Conservation (phyloP, 1,284 basidiomycete genomes). For the Ustilago crameri region DNA sequence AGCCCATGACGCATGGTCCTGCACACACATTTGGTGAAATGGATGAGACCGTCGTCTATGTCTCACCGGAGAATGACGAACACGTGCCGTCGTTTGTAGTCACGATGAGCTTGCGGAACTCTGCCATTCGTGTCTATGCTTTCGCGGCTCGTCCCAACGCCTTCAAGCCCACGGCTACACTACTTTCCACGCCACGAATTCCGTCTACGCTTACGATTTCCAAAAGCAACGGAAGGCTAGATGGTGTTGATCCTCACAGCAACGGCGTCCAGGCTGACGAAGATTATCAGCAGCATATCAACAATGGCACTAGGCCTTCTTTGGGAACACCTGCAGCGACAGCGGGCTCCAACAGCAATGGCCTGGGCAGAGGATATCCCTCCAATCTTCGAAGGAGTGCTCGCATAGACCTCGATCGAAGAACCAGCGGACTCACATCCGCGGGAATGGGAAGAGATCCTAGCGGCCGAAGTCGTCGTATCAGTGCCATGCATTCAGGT, state of each 20-base stretch:
- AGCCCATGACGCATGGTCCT: slow-evolving; percentile 45
- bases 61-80: slow-evolving; percentile 10
- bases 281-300: slow-evolving; percentile 2
- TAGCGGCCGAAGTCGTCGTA: slow-evolving; percentile 44
- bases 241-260: not conserved
- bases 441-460: slow-evolving; percentile 42
- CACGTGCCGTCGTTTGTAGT: slow-evolving; percentile 32
- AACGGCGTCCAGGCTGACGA: not conserved
- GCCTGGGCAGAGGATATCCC: slow-evolving; percentile 37
- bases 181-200: slow-evolving; percentile 26
- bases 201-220: slow-evolving; percentile 14
- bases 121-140: slow-evolving; percentile 47
- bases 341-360: slow-evolving; percentile 2
- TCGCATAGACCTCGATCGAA: slow-evolving; percentile 37
- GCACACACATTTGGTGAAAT: slow-evolving; percentile 41
- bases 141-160: slow-evolving; percentile 37
- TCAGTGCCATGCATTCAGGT: slow-evolving; percentile 47
- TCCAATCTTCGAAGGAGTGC: slow-evolving; percentile 27
- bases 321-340: slow-evolving; percentile 15
- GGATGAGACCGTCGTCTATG: slow-evolving; percentile 50
- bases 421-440: slow-evolving; percentile 31
- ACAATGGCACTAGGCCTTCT: slow-evolving; percentile 8
- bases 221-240: not conserved
- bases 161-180: slow-evolving; percentile 30
- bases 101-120: slow-evolving; percentile 24